Evolutionary conservation across 768 basidiomycete genomes (phyloP).

Genomic region (Lyophyllum decastes): DNA sequence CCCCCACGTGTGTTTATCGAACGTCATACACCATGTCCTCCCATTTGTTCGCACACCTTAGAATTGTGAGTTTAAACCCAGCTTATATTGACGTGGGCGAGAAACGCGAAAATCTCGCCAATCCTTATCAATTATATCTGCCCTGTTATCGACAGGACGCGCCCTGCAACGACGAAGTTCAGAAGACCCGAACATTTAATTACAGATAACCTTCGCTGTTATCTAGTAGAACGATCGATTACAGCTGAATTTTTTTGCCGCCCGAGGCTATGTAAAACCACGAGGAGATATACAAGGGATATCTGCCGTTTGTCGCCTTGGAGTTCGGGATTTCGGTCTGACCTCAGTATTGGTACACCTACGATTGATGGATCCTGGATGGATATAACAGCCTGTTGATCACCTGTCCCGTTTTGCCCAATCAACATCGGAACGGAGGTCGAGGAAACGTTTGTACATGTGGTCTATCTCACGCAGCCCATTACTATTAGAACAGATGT

Average conservation of each 20-base stretch:
- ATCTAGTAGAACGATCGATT: slow-evolving; percentile 2
- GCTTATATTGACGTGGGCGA: neutral
- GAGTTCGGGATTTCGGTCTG: slow-evolving; percentile 12
- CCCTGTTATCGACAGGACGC: neutral
- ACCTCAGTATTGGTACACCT: neutral
- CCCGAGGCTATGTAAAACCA: slow-evolving; percentile 4
- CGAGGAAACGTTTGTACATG: slow-evolving; percentile 32
- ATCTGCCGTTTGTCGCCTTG: slow-evolving; percentile 10
- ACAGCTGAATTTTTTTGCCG: neutral
- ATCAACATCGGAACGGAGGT: slow-evolving; percentile 37
- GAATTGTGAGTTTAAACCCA: slow-evolving; percentile 3
- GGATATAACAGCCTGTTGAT: slow-evolving; percentile 21
- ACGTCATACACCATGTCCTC: neutral
- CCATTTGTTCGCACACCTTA: neutral
- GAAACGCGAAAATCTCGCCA: neutral
- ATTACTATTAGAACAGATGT: slow-evolving; percentile 29
- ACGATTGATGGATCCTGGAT: slow-evolving; percentile 9
- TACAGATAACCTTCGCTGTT: slow-evolving; percentile 8
- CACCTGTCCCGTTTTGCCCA: slow-evolving; percentile 27
- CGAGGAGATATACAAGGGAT: slow-evolving; percentile 11
- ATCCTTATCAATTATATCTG: neutral
- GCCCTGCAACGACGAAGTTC: neutral
- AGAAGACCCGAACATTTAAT: neutral
- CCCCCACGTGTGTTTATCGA: slow-evolving; percentile 2
- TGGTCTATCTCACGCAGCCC: slow-evolving; percentile 34